Base-by-base conservation (phyloP, 768 basidiomycete genomes). In the Mycena haematopus region DNA sequence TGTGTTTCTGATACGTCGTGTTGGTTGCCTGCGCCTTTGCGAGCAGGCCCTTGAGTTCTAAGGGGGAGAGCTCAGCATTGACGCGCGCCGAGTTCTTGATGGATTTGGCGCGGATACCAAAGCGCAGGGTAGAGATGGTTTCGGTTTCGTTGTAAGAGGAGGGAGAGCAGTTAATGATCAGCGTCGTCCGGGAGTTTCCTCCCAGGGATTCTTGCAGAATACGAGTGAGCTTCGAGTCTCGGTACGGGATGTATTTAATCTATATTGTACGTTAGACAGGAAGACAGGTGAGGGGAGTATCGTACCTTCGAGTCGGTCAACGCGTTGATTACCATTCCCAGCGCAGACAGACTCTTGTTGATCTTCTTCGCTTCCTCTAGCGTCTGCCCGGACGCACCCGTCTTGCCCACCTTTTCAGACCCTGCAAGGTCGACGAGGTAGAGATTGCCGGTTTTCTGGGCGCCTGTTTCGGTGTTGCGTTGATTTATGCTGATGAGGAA, bases 361-460 rank as follows among this genome's bases (percentile, higher is more conserved):
- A 99, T 99, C 84, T 99, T 99, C 88, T 99, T 99, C 15, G 97
- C 97, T 77, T 99, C 97, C 76, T 99, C 97, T 9, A 99, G 79
- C 25, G 97, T 99, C 75, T 99, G 98, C 1, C 97, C 97, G 2
- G 96, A 98, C 53, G 97, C 97, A 21, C 97, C 97, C 44, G 97
- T 99, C 83, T 99, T 99, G 51, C 96, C 96, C 59, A 99, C 96
- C 78, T 99, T 99, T 78, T 99, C 97, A 22, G 95, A 97, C 70
- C 97, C 97, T 58, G 97, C 97, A 66, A 99, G 82, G 82, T 99
- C 97, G 52, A 99, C 97, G 21, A 99, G 87, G 74, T 97, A 99
- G 13, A 99, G 80, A 70, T 98, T 97, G 33, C 97, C 97, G 4
- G 91, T 94, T 81, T 99, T 99, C 77, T 92, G 90, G 50, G 94